Conservation (phyloP, 805 yeast genomes). For the Barnettozyma salicaria region DNA sequence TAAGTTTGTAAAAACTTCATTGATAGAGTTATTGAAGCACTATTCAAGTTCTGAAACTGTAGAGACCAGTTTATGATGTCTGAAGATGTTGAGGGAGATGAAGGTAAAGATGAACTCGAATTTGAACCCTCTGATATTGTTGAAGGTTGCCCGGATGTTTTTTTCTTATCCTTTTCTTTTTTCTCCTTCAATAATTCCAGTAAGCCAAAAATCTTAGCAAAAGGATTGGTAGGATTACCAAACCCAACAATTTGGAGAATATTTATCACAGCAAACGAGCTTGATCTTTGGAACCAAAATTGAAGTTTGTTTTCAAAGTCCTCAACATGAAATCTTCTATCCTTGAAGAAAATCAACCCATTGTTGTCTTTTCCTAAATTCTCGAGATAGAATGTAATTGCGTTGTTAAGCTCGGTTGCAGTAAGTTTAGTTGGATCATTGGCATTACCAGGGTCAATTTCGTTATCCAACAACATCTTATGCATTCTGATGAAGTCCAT, state of each 20-base stretch:
- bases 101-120: not conserved
- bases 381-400: conserved; percentile 7
- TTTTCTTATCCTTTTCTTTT: conserved; percentile 53
- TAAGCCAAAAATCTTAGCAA: conserved; percentile 65
- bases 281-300: conserved; percentile 73
- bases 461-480: conserved; percentile 21
- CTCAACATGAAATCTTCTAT: conserved; percentile 17
- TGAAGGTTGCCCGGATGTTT: conserved; percentile 11
- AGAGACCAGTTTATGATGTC: conserved; percentile 28
- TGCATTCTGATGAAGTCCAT: conserved; percentile 27
- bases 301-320: conserved; percentile 34
- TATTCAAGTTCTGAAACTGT: conserved; percentile 19
- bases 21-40: conserved; percentile 62
- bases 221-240: conserved; percentile 71
- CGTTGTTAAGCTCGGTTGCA: conserved; percentile 36
- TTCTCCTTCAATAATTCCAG: conserved; percentile 69
- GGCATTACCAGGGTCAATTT: conserved; percentile 45
- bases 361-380: conserved; percentile 40
- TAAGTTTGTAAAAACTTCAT: conserved; percentile 62
- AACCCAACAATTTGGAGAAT: conserved; percentile 71
- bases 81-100: conserved; percentile 1
- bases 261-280: conserved; percentile 71
- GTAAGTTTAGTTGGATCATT: conserved; percentile 29
- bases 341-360: conserved; percentile 54
- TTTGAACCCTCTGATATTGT: conserved; percentile 6